Evolutionary conservation across 106 monocot species (phyloP).

Genomic region (Dioscorea alata): DNA sequence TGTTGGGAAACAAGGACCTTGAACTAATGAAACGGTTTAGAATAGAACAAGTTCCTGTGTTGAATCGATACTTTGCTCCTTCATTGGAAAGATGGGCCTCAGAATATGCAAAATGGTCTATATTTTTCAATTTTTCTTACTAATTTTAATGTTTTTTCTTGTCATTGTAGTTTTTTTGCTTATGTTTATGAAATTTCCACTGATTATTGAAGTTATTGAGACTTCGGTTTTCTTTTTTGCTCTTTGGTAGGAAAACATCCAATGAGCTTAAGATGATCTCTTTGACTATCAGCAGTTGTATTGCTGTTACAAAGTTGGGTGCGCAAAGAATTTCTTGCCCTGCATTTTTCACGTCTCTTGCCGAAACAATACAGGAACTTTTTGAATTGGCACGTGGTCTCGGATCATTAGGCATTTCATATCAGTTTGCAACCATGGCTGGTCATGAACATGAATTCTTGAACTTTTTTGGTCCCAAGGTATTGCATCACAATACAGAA

Average conservation of each 20-base stretch:
- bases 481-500: constrained; percentile 2
- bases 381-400: constrained; percentile 5
- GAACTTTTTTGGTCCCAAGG: constrained; percentile 13
- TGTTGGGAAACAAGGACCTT: constrained; percentile 9
- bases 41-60: constrained; percentile 16
- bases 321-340: constrained; percentile 2
- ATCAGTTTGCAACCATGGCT: constrained; percentile 6
- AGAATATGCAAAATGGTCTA: constrained; percentile 16
- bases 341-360: constrained; percentile 1
- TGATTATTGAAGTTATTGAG: neutral
- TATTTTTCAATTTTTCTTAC: neutral
- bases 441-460: constrained; percentile 21
- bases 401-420: neutral
- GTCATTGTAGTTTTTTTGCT: neutral
- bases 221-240: neutral
- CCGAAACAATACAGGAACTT: constrained; percentile 4
- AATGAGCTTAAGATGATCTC: constrained; percentile 4
- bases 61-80: constrained; percentile 3
- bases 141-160: neutral
- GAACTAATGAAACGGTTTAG: constrained; percentile 11
- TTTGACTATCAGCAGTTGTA: constrained; percentile 13
- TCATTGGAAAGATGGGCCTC: constrained; percentile 12
- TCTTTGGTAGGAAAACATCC: constrained; percentile 4
- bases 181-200: neutral
- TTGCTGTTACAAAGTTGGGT: constrained; percentile 5